Conservation (phyloP, 768 basidiomycete species). For the Naganishia randhawae region DNA sequence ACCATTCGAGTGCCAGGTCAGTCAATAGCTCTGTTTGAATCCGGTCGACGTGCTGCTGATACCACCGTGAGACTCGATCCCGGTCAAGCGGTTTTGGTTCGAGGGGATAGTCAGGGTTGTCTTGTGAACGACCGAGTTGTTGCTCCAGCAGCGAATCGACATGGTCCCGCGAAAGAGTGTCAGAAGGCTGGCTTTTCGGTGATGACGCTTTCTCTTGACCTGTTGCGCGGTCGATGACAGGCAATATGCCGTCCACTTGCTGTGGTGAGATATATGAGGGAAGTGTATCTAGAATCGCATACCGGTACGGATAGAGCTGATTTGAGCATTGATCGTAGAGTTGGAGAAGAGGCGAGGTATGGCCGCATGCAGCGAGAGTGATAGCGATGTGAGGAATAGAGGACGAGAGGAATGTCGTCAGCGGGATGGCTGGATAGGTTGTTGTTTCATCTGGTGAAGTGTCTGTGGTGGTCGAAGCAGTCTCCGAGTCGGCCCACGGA, state of each 20-base stretch:
- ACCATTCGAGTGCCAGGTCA: constrained; percentile 69
- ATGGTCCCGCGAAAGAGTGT: neutral
- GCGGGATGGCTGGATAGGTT: constrained; percentile 41
- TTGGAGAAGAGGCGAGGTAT: constrained; percentile 60
- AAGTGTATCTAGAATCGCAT: constrained; percentile 66
- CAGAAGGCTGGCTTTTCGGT: neutral
- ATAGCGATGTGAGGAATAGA: constrained; percentile 63
- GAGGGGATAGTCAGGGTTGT: neutral
- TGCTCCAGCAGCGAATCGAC: neutral
- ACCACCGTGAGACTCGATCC: constrained; percentile 68
- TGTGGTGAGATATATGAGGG: constrained; percentile 70
- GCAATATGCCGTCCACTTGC: constrained; percentile 31
- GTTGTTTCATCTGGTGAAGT: constrained; percentile 25
- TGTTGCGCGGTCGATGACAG: neutral
- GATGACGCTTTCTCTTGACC: constrained; percentile 3
- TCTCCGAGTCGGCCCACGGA: constrained; percentile 64
- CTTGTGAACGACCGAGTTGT: neutral
- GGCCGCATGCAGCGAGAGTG: constrained; percentile 62
- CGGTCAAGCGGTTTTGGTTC: constrained; percentile 52
- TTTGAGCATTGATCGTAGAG: constrained; percentile 61
- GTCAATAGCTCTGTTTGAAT: constrained; percentile 69
- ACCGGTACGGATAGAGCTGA: constrained; percentile 66
- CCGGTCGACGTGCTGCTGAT: constrained; percentile 61
- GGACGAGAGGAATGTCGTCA: constrained; percentile 63
- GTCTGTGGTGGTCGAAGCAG: constrained; percentile 38